Evolutionary conservation across 441 rosid species (phyloP).

Genomic region (Gossypium laxum): DNA sequence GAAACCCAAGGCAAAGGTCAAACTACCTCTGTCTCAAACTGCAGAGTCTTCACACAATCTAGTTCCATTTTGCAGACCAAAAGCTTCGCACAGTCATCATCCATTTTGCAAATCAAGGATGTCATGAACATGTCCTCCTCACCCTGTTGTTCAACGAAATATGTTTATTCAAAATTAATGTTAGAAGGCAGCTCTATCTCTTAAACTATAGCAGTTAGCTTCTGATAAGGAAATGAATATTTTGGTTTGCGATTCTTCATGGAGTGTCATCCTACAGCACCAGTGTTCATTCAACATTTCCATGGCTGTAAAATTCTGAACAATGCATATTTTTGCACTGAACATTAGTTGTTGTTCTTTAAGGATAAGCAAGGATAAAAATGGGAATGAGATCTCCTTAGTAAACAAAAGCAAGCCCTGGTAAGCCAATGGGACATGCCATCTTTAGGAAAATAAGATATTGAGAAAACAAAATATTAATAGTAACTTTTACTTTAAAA

Average conservation of each 20-base stretch:
- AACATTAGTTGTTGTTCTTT: not conserved
- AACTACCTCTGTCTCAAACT: constrained; percentile 78
- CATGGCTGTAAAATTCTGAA: not conserved
- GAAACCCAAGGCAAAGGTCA: constrained; percentile 13
- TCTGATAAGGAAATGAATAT: not conserved
- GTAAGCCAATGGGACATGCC: not conserved
- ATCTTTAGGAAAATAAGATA: not conserved
- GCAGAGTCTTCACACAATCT: constrained; percentile 78
- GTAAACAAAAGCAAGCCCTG: not conserved
- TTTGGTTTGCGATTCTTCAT: not conserved
- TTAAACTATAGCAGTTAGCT: not conserved
- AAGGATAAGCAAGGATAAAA: not conserved
- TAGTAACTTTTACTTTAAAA: not conserved
- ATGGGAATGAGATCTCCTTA: not conserved
- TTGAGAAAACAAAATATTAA: not conserved
- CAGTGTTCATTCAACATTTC: not conserved
- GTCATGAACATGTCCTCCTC: constrained; percentile 78
- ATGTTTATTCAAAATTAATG: not conserved
- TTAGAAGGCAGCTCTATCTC: constrained; percentile 2
- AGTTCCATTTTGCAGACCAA: constrained; percentile 82
- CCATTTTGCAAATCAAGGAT: constrained; percentile 80
- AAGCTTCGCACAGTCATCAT: constrained; percentile 65
- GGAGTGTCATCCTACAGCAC: not conserved
- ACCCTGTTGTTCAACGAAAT: constrained; percentile 35
- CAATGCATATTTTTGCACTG: not conserved